Base-by-base conservation (phyloP, 164 flowering plant genomes). In the Umbilicus rupestris region DNA sequence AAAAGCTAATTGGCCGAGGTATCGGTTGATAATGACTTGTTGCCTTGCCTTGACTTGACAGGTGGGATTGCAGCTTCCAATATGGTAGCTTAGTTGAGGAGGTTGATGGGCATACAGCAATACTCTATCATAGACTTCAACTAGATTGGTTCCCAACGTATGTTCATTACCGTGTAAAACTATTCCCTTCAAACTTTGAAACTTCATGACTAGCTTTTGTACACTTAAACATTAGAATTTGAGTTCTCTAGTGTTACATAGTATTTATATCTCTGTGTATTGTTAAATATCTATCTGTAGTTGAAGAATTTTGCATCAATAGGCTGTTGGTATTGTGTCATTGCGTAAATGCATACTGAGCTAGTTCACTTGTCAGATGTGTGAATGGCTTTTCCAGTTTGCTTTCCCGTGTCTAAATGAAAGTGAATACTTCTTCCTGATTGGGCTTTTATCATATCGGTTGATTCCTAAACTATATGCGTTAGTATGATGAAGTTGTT, bases 21-120 rank as follows among this genome's bases (percentile, higher is more conserved):
- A 2, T 0, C 16, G 20, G 14, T 20, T 49, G 55, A 20, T 49
- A 31, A 52, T 52, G 30, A 52, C 59, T 24, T 26, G 16, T 52
- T 52, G 30, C 4, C 3, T 30, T 74, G 20, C 57, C 44, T 62
- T 72, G 30, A 78, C 44, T 62, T 72, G 30, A 78, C 77, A 95
- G 99, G 84, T 95, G 99, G 99, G 99, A 95, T 77, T 86, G 91
- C 78, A 86, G 92, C 73, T 95, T 95, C 77, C 97, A 90, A 71
- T 73, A 85, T 79, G 99, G 99, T 64, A 90, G 98, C 75, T 83
- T 95, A 78, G 99, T 95, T 66, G 97, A 95, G 83, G 99, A 95
- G 80, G 98, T 95, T 46, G 99, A 95, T 80, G 99, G 99, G 49
- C 98, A 95, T 78, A 95, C 99, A 31, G 98, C 99, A 39, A 72